Evolutionary conservation across 352 stramenopile genomes (phyloP), one percentile per base, ranked within the genome.

Genomic region (Globisporangium paddicum): DNA sequence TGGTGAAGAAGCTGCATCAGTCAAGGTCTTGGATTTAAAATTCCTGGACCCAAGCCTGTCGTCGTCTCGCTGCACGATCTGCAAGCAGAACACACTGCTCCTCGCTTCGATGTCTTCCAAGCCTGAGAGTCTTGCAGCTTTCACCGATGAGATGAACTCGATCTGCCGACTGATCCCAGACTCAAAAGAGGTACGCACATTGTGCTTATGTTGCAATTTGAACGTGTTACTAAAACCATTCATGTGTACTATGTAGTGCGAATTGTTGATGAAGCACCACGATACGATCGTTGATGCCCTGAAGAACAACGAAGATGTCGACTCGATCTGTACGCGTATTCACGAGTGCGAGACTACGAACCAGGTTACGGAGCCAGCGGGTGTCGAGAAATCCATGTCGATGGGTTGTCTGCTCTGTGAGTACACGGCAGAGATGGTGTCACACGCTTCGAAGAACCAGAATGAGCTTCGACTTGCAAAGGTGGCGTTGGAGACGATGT

Each of bases 401-500:
- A 69, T 91, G 49, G 64, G 80, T 37, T 95, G 85, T 52, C 55
- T 95, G 23, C 75, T 93, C 47, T 95, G 85, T 32, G 80, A 95
- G 61, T 87, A 87, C 71, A 90, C 78, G 30, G 85, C 72, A 1
- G 79, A 89, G 38, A 61, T 90, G 2, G 60, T 91, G 53, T 59
- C 72, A 45, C 60, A 63, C 25, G 77, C 83, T 1, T 70, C 71
- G 32, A 71, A 74, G 28, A 67, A 77, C 51, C 63, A 83, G 30
- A 80, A 73, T 35, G 68, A 74, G 42, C 60, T 91, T 32, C 77
- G 69, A 16, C 60, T 90, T 37, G 75, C 76, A 0, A 91, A 91
- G 69, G 25, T 83, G 50, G 82, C 79, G 26, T 66, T 95, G 21
- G 73, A 90, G 62, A 87, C 82, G 1, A 84, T 95, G 69, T 95